Evolutionary conservation across 1,139 yeast genomes (phyloP).

Genomic region (Blastobotrys apis): DNA sequence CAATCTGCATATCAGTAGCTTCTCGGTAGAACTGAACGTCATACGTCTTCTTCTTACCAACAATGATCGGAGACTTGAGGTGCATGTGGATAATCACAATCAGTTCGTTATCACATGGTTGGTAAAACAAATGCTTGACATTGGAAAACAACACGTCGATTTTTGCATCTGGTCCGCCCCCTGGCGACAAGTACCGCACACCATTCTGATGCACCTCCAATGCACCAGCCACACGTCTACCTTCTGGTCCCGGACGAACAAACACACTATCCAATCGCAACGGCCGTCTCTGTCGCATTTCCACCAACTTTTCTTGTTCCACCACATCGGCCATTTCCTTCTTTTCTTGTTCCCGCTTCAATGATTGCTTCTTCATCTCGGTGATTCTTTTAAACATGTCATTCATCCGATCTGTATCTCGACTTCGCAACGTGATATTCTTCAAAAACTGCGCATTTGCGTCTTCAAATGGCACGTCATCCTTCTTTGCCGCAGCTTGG

Average conservation of each 20-base stretch:
- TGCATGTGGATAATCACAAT: conserved; percentile 91
- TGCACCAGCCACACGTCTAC: conserved; percentile 89
- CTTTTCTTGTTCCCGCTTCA: conserved; percentile 84
- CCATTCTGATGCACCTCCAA: conserved; percentile 95
- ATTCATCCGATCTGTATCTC: conserved; percentile 87
- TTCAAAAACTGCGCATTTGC: conserved; percentile 83
- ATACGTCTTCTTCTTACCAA: conserved; percentile 92
- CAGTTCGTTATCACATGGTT: conserved; percentile 92
- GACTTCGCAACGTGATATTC: conserved; percentile 81
- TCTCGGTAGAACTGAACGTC: conserved; percentile 96
- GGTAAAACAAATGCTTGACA: conserved; percentile 90
- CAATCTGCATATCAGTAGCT: conserved; percentile 94
- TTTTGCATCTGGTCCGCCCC: conserved; percentile 50
- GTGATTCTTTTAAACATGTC: conserved; percentile 87
- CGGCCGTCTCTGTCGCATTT: conserved; percentile 74
- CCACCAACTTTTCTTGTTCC: conserved; percentile 82
- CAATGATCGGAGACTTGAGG: conserved; percentile 86
- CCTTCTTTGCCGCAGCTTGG: conserved; percentile 59
- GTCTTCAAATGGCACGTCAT: conserved; percentile 88
- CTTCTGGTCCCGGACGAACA: conserved; percentile 94
- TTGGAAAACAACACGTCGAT: conserved; percentile 87
- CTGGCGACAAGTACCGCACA: conserved; percentile 76
- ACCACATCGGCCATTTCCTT: conserved; percentile 94
- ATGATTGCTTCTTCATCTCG: conserved; percentile 88
- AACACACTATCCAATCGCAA: conserved; percentile 83